These are phyloP conservation scores for Fomitopsis betulina DNA, from an alignment of 1,284 basidiomycete genomes.

Conservation along the genomic window DNA sequence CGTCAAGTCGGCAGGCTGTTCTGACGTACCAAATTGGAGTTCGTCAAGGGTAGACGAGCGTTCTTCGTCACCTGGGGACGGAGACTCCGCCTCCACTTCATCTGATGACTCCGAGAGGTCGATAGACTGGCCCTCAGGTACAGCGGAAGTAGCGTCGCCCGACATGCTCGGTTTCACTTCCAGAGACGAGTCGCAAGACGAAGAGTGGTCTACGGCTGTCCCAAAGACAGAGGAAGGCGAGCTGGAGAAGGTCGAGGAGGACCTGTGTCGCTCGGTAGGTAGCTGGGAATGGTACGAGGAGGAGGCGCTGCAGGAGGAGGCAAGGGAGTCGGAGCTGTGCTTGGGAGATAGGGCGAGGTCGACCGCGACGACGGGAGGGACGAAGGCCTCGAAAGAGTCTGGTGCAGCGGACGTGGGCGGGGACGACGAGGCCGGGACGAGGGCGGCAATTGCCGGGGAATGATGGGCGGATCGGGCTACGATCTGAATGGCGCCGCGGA, in stretches of 20 bases:
- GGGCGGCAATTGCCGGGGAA: conserved; percentile 4
- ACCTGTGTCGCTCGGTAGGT: not conserved
- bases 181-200: not conserved
- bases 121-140: not conserved
- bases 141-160: not conserved
- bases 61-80: not conserved
- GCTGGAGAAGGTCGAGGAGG: not conserved
- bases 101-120: not conserved
- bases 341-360: conserved; percentile 1
- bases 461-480: conserved; percentile 2
- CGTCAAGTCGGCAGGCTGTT: not conserved
- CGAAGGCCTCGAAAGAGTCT: not conserved
- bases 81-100: not conserved
- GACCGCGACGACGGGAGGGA: conserved; percentile 2
- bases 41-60: conserved; percentile 3
- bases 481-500: conserved; percentile 5
- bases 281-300: not conserved
- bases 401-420: not conserved
- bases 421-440: not conserved
- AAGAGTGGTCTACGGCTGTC: not conserved
- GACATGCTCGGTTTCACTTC: not conserved
- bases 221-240: not conserved
- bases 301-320: not conserved
- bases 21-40: not conserved
- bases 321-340: conserved; percentile 1